Evolutionary conservation across 2,329 filamentous ascomycete species (phyloP).

Genomic region (Colletotrichum endophyticum): DNA sequence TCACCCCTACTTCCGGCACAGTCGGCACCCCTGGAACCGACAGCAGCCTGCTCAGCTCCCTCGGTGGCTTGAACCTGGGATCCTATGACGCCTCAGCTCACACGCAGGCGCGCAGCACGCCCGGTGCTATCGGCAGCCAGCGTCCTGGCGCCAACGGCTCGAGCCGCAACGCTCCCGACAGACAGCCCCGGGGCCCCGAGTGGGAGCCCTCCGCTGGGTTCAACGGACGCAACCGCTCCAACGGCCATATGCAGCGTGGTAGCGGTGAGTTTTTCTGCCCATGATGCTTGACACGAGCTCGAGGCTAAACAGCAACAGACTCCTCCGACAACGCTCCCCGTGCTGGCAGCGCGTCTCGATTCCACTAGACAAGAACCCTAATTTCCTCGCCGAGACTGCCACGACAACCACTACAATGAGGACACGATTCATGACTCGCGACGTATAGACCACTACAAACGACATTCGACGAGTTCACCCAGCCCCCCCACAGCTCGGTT

Average conservation of each 20-base stretch:
- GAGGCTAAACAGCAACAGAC: conserved; percentile 31
- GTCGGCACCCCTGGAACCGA: conserved; percentile 43
- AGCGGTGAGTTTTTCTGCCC: conserved; percentile 55
- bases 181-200: conserved; percentile 68
- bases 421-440: conserved; percentile 24
- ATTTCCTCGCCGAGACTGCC: conserved; percentile 14
- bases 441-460: conserved; percentile 41
- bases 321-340: conserved; percentile 49
- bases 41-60: conserved; percentile 48
- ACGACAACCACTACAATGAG: conserved; percentile 16
- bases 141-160: conserved; percentile 55
- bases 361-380: conserved; percentile 19
- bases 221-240: conserved; percentile 55
- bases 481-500: conserved; percentile 9
- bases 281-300: not conserved
- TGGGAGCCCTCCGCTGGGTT: conserved; percentile 64
- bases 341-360: conserved; percentile 30
- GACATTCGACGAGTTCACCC: conserved; percentile 21
- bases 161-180: conserved; percentile 56
- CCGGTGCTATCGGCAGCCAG: conserved; percentile 70
- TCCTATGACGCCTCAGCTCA: conserved; percentile 51
- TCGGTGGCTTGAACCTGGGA: conserved; percentile 57
- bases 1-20: conserved; percentile 37
- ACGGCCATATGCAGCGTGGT: conserved; percentile 66
- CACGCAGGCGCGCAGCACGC: conserved; percentile 49